Percentiles rank a stretch among this genome's conserved stretches.
phyloP scores from a whole-genome alignment of 2,329 filamentous ascomycete species.

The Penicillium sp. region DNA sequence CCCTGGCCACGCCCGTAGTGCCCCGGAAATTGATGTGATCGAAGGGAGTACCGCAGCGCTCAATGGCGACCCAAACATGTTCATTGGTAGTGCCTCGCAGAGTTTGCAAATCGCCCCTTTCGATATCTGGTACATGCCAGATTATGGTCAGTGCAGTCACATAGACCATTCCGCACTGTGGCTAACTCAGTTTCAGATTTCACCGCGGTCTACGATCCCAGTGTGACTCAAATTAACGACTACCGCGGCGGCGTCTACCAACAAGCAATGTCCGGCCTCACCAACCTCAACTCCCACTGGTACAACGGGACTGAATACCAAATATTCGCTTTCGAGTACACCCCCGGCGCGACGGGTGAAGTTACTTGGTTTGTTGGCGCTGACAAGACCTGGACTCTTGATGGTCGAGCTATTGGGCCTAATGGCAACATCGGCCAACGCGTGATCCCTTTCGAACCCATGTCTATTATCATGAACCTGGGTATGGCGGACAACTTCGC shows the following conservation, averaged over 20 bases:
- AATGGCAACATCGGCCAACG: constrained; percentile 69
- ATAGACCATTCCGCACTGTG: background rate
- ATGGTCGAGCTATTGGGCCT: constrained; percentile 58
- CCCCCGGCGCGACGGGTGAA: constrained; percentile 57
- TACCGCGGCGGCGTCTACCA: constrained; percentile 63
- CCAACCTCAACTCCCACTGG: constrained; percentile 64
- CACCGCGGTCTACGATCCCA: constrained; percentile 62
- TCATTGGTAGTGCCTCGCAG: constrained; percentile 62
- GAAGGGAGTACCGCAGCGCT: constrained; percentile 62
- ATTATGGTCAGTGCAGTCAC: constrained; percentile 46
- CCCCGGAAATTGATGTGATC: constrained; percentile 69
- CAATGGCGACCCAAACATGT: constrained; percentile 47
- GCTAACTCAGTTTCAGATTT: constrained; percentile 47
- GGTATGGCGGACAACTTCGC: constrained; percentile 69
- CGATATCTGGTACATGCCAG: constrained; percentile 66
- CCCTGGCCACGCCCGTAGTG: constrained; percentile 62
- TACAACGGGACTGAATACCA: constrained; percentile 64
- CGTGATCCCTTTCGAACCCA: constrained; percentile 63
- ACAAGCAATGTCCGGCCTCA: constrained; percentile 60
- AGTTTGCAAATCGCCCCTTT: constrained; percentile 67
- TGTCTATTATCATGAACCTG: constrained; percentile 66
- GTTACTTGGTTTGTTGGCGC: constrained; percentile 68
- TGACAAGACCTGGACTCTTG: constrained; percentile 62
- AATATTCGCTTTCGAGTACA: constrained; percentile 62
- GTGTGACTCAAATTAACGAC: constrained; percentile 56